Evolutionary conservation across 2,329 filamentous ascomycete species (phyloP), one percentile per base, ranked within the genome.

Genomic region (Fusarium annulatum): DNA sequence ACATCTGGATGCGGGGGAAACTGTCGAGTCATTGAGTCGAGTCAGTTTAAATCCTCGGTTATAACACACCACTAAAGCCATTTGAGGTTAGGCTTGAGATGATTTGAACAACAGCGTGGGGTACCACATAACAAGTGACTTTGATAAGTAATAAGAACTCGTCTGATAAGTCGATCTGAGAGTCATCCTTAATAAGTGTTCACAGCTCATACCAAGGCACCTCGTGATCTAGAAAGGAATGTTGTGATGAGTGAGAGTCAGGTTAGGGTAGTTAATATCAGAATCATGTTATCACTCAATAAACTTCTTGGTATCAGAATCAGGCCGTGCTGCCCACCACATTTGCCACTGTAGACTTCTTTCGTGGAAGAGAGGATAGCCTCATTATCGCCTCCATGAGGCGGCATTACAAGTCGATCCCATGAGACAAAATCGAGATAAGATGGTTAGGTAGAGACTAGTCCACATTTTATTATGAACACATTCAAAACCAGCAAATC

Each of bases 1-100:
- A 41, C 53, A 57, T 3, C 4, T 7, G 53, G 15, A 15, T 41
- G 43, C 15, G 57, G 34, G 45, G 57, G 10, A 41, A 26, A 5
- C 16, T 19, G 8, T 38, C 53, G 61, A 64, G 61, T 64, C 61
- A 64, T 38, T 34, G 19, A 43, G 45, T 48, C 53, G 53, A 59
- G 61, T 64, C 61, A 64, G 53, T 45, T 52, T 38, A 21, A 39
- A 26, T 36, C 36, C 43, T 41, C 53, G 34, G 38, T 55, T 28
- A 28, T 55, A 21, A 41, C 6, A 11, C 19, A 28, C 14, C 19
- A n/a, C 52, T 39, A 26, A 14, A 9, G 7, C 36, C n/a, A 19
- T 51, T 51, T 19, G 4, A 23, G 30, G n/a, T 51, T 51, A 51
- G 48, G 48, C 30, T 23, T 23, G 15, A 51, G 15, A 34, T 19